These are phyloP conservation scores for Boletus sp. DNA, from an alignment of 768 basidiomycete genomes.

Conservation along the genomic window DNA sequence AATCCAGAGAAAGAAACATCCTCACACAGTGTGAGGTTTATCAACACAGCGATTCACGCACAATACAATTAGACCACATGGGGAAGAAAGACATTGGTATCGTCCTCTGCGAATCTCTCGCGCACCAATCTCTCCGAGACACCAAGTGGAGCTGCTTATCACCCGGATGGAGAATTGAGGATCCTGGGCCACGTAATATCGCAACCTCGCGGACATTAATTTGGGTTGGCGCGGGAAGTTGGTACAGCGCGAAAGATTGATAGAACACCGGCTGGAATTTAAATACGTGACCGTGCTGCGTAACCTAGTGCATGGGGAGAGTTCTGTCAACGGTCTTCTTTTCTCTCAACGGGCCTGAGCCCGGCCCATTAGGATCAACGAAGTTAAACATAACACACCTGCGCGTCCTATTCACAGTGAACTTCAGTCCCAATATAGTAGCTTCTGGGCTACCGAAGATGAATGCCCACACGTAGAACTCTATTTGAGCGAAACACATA, in stretches of 20 bases:
- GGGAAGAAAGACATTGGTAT: background rate
- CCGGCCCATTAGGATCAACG: background rate
- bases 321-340: background rate
- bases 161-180: background rate
- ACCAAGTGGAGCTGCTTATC: background rate
- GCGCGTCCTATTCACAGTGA: background rate
- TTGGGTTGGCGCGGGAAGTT: background rate
- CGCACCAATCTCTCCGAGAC: background rate
- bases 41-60: background rate
- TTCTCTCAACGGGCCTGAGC: background rate
- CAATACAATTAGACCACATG: no score
- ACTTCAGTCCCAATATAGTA: background rate
- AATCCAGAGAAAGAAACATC: no score
- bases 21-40: background rate
- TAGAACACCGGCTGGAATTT: background rate
- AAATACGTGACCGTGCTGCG: background rate
- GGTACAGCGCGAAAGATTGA: background rate
- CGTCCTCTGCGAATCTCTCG: background rate
- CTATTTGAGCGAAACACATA: background rate
- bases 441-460: background rate
- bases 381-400: background rate
- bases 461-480: background rate
- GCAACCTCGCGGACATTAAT: background rate
- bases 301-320: background rate
- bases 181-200: no score